phyloP scores from a whole-genome alignment of 2,329 filamentous ascomycete species.

The Trichoderma koningii region DNA sequence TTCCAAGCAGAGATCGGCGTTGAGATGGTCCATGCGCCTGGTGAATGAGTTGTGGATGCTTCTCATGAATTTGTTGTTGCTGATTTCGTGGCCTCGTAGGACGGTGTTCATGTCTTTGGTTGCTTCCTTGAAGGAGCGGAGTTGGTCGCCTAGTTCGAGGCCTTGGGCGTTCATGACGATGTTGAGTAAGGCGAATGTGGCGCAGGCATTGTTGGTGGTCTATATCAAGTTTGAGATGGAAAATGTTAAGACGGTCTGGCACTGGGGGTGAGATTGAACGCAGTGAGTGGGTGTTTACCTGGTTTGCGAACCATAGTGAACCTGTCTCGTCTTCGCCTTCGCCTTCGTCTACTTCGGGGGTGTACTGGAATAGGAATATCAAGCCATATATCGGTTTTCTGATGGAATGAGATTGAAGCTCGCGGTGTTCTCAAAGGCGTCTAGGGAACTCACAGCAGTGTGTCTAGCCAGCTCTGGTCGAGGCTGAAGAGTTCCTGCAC shows the following conservation, averaged over 20 bases:
- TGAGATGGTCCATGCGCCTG: constrained; percentile 73
- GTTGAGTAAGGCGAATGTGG: constrained; percentile 88
- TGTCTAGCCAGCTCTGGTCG: constrained; percentile 64
- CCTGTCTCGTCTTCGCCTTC: constrained; percentile 50
- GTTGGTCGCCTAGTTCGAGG: constrained; percentile 67
- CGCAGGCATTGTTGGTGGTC: constrained; percentile 83
- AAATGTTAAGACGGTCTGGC: neutral
- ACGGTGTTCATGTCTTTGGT: constrained; percentile 70
- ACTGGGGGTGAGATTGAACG: neutral
- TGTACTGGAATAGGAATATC: constrained; percentile 82
- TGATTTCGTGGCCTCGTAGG: constrained; percentile 74
- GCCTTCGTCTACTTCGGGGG: constrained; percentile 59
- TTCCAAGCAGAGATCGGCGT: constrained; percentile 66
- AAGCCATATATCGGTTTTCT: constrained; percentile 78
- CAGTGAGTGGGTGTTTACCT: constrained; percentile 51
- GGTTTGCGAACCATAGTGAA: constrained; percentile 90
- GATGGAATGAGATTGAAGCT: constrained; percentile 8
- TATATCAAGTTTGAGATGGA: constrained; percentile 39
- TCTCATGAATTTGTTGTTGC: constrained; percentile 74
- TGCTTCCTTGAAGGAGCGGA: constrained; percentile 71
- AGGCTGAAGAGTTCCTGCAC: constrained; percentile 76
- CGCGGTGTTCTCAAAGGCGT: neutral
- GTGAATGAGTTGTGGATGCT: constrained; percentile 87
- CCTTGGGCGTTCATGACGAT: constrained; percentile 81
- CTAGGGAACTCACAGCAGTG: constrained; percentile 57